Evolutionary conservation across 495 filamentous ascomycete genomes (phyloP), one percentile per base, ranked within the genome.

Genomic region (Aspergillus egyptiacus): DNA sequence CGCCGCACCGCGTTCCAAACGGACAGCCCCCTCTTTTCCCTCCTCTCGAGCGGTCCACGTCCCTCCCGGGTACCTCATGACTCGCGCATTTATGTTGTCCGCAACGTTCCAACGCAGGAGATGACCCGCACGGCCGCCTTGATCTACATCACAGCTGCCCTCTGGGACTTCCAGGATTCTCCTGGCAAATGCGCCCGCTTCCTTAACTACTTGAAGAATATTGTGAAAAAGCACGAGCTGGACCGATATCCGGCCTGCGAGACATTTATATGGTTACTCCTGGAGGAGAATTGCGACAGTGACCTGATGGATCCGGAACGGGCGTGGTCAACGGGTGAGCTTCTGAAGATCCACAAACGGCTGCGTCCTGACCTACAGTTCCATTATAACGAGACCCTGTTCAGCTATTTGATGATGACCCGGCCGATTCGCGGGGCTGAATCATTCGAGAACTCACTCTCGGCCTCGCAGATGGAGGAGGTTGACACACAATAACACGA

Each of bases 31-130:
- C 51, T 74, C 5, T 72, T 68, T 37, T 56, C 66, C 9, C 51
- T 72, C 5, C 61, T 74, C 1, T 72, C 69, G n/a, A 71, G 65
- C 48, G 71, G 71, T 14, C 71, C 71, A 9, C 67, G 62, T 8
- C 71, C 71, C 14, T 64, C 68, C n/a, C 61, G 64, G 33, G 66
- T 74, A 1, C 71, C 71, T 17, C 55, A 61, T 0, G 64, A 52
- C 14, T 61, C 60, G 4, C 71, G 68, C 45, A 63, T 62, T 36
- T 74, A 70, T 39, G 68, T 74, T 15, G 62, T 74, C 8, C 59
- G 48, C 10, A 57, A 62, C 23, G 50, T 51, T 10, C 57, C 60
- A 13, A 71, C 66, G 10, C 67, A 69, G 46, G 71, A 74, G 42
- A 49, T 66, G 39, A 64, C 59, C 22, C 71, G 68, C 32, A 69